These are phyloP conservation scores for Porpolomopsis calyptriformis DNA, from an alignment of 768 basidiomycete species.

Conservation along the genomic window DNA sequence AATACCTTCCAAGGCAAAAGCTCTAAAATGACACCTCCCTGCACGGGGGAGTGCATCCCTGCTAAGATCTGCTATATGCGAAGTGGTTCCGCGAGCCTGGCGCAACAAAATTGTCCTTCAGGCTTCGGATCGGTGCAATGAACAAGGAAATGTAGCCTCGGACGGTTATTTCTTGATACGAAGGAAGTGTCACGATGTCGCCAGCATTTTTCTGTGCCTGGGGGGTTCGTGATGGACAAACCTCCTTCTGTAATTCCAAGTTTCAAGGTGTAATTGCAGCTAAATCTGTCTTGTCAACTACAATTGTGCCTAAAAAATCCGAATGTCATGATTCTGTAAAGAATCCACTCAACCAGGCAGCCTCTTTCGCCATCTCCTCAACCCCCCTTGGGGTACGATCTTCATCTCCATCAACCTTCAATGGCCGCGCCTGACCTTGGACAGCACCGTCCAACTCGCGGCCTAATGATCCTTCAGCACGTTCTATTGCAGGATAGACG, in stretches of 20 bases:
- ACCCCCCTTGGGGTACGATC: slow-evolving; percentile 47
- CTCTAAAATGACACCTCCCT: slow-evolving; percentile 42
- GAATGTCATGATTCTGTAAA: too few relatives aligned
- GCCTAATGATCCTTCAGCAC: slow-evolving; percentile 42
- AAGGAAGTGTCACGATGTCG: too few relatives aligned
- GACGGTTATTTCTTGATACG: too few relatives aligned
- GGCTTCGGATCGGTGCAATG: slow-evolving; percentile 52
- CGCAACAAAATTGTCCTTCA: slow-evolving; percentile 42
- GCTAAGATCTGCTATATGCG: slow-evolving; percentile 74
- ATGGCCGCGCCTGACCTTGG: slow-evolving; percentile 18
- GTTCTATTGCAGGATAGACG: slow-evolving; percentile 73
- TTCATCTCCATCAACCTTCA: slow-evolving; percentile 65
- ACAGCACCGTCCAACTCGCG: slow-evolving; percentile 25
- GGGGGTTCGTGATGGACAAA: too few relatives aligned
- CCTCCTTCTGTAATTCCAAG: too few relatives aligned
- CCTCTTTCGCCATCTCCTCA: slow-evolving; percentile 77
- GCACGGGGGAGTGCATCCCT: slow-evolving; percentile 47
- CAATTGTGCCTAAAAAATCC: too few relatives aligned
- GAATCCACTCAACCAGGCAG: slow-evolving; percentile 52
- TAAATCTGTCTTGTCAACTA: too few relatives aligned
- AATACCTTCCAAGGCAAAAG: slow-evolving; percentile 64
- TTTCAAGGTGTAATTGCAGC: too few relatives aligned
- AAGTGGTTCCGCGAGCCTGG: slow-evolving; percentile 58
- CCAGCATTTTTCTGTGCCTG: too few relatives aligned
- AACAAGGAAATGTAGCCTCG: too few relatives aligned